These are phyloP conservation scores for Colletotrichum spaethianum DNA, from an alignment of 2,329 filamentous ascomycete species.

Conservation along the genomic window DNA sequence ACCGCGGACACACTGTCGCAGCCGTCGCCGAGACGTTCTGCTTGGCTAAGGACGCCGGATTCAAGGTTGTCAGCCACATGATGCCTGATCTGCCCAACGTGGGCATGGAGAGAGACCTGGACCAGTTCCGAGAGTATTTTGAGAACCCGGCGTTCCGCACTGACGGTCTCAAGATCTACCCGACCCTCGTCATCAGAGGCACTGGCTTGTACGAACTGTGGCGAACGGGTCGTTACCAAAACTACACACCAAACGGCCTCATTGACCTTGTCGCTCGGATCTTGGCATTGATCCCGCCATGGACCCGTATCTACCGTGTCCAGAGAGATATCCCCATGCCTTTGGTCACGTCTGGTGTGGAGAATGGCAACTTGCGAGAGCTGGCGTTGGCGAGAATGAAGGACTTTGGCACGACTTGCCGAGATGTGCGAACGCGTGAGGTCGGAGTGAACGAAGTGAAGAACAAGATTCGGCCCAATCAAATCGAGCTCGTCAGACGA, in stretches of 20 bases:
- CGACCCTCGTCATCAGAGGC: conserved; percentile 95
- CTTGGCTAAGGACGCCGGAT: conserved; percentile 96
- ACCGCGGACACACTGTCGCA: conserved; percentile 95
- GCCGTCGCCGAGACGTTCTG: conserved; percentile 97
- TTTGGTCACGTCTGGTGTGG: conserved; percentile 96
- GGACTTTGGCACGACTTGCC: conserved; percentile 96
- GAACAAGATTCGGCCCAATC: conserved; percentile 96
- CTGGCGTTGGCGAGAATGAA: conserved; percentile 98
- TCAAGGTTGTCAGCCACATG: conserved; percentile 99
- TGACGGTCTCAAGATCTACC: conserved; percentile 97
- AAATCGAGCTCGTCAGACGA: conserved; percentile 93
- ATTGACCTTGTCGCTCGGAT: conserved; percentile 98
- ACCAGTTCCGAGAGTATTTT: conserved; percentile 98
- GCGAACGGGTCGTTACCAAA: conserved; percentile 97
- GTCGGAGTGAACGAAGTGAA: conserved; percentile 99
- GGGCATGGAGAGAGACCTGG: conserved; percentile 96
- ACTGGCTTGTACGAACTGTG: conserved; percentile 98
- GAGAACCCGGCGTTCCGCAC: conserved; percentile 96
- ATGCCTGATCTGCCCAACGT: conserved; percentile 99
- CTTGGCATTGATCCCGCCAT: conserved; percentile 92
- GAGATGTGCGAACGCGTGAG: conserved; percentile 95
- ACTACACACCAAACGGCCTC: conserved; percentile 97
- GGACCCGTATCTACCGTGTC: conserved; percentile 98
- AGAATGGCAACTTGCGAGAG: conserved; percentile 96
- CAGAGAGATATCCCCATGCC: conserved; percentile 99